Conservation (phyloP, 1,139 yeast genomes). For the Yamadazyma diospyri region DNA sequence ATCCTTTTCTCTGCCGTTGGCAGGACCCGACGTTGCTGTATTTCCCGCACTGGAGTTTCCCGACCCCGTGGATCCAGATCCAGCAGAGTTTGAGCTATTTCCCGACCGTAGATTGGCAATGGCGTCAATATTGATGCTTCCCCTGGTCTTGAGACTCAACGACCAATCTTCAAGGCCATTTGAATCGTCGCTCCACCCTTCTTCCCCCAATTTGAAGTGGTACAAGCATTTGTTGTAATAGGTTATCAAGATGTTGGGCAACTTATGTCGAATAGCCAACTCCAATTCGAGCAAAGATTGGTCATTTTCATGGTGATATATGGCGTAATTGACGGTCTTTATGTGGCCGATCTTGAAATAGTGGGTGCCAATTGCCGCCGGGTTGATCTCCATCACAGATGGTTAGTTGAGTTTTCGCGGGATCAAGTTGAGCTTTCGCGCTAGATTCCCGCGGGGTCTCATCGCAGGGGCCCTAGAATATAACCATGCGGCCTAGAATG, state of each 20-base stretch:
- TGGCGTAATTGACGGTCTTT: constrained; percentile 26
- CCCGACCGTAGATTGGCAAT: constrained; percentile 17
- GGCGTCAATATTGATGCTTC: constrained; percentile 24
- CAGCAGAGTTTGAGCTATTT: constrained; percentile 12
- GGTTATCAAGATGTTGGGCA: constrained; percentile 53
- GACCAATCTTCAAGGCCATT: constrained; percentile 1
- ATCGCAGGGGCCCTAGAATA: no score
- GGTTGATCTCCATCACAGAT: constrained; percentile 1
- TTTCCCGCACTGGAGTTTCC: background rate
- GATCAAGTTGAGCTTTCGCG: no score
- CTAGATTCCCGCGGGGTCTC: no score
- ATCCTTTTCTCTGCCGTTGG: constrained; percentile 1
- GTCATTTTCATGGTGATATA: constrained; percentile 24
- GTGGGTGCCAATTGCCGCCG: constrained; percentile 24
- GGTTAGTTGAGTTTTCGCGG: no score
- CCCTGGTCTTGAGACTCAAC: constrained; percentile 30
- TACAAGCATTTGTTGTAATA: constrained; percentile 62
- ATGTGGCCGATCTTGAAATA: constrained; percentile 42
- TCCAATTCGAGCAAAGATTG: constrained; percentile 56
- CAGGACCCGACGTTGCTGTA: constrained; percentile 7
- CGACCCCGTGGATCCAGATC: constrained; percentile 9
- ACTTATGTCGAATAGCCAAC: constrained; percentile 47
- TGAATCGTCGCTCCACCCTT: constrained; percentile 7
- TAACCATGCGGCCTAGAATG: no score
- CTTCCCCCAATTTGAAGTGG: constrained; percentile 45